Conservation (phyloP, 1,284 basidiomycete genomes). For the Tilletia caries region DNA sequence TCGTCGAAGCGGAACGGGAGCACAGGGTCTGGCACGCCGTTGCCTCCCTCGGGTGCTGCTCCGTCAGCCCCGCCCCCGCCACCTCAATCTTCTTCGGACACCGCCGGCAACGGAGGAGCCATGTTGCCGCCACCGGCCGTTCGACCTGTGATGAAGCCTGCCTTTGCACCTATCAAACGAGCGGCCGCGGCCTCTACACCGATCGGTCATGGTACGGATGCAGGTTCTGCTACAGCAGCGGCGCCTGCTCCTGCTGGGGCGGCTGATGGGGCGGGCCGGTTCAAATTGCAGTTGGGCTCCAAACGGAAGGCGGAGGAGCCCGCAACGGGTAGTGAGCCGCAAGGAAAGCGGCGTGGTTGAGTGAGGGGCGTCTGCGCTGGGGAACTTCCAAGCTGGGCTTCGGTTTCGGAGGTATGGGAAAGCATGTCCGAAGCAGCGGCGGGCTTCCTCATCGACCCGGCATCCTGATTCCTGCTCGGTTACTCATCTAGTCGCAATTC, state of each 20-base stretch:
- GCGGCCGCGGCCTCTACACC: background rate
- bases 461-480: too few species aligned
- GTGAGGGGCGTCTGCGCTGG: background rate
- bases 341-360: background rate
- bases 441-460: too few species aligned
- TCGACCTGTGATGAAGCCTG: constrained; percentile 3
- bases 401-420: too few species aligned
- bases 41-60: background rate
- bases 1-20: background rate
- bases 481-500: too few species aligned
- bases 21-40: background rate
- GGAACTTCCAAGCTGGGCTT: background rate
- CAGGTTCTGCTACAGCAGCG: background rate
- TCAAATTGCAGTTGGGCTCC: background rate
- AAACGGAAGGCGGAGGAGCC: constrained; percentile 8
- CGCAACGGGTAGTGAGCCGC: background rate
- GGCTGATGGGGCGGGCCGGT: background rate
- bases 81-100: too few species aligned
- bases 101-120: background rate
- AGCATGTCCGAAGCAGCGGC: too few species aligned
- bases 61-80: background rate
- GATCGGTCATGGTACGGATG: too few species aligned
- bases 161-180: constrained; percentile 3
- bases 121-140: background rate
- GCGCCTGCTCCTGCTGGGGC: background rate